Evolutionary conservation across 2,329 filamentous ascomycete species (phyloP).

Genomic region (Arthroderma sp.): DNA sequence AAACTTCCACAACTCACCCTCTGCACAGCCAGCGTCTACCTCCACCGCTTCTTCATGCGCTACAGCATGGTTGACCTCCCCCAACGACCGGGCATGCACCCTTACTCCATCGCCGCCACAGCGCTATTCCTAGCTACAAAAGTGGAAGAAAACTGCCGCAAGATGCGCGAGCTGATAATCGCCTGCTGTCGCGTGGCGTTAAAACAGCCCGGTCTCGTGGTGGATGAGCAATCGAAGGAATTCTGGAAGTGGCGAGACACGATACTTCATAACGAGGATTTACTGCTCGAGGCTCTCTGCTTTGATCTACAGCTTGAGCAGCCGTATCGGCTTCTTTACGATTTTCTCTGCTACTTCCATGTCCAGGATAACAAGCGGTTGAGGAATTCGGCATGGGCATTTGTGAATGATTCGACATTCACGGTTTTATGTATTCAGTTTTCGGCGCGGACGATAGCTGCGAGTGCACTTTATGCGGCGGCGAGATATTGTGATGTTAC

Average conservation of each 20-base stretch:
- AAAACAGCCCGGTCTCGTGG: conserved; percentile 77
- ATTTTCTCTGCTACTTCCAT: conserved; percentile 60
- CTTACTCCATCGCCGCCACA: conserved; percentile 87
- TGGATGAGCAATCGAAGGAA: conserved; percentile 95
- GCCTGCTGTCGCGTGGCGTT: conserved; percentile 89
- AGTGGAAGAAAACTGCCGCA: conserved; percentile 90
- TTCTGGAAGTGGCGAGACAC: conserved; percentile 97
- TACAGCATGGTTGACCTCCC: conserved; percentile 64
- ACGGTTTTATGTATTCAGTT: conserved; percentile 76
- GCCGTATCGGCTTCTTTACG: conserved; percentile 72
- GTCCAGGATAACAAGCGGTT: conserved; percentile 68
- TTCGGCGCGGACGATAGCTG: conserved; percentile 66
- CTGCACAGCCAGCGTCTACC: conserved; percentile 83
- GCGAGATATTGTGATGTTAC: conserved; percentile 58
- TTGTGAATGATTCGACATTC: conserved; percentile 78
- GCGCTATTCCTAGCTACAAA: conserved; percentile 91
- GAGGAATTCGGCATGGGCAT: conserved; percentile 81
- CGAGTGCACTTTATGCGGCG: conserved; percentile 75
- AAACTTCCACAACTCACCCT: conserved; percentile 86
- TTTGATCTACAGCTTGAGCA: conserved; percentile 88
- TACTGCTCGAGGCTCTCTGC: conserved; percentile 79
- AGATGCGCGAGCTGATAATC: conserved; percentile 88
- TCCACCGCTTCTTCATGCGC: conserved; percentile 93
- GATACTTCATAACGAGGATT: conserved; percentile 81
- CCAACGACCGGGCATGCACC: conserved; percentile 59